Evolutionary conservation across 2,329 filamentous ascomycete species (phyloP).

Genomic region (Calonectria hongkongensis): DNA sequence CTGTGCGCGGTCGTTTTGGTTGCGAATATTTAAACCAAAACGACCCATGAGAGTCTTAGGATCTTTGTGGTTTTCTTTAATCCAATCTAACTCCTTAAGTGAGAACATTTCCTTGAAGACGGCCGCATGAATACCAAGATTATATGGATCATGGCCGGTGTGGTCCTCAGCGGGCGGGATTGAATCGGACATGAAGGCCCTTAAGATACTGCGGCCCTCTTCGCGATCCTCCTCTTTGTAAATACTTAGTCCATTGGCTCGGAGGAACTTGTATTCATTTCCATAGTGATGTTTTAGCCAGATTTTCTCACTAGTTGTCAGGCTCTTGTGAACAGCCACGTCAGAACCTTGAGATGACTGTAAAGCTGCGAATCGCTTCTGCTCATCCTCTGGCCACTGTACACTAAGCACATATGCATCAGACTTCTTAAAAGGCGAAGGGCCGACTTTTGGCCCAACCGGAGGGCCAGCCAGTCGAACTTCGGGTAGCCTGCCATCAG

Average conservation of each 20-base stretch:
- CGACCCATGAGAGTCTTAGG: not conserved
- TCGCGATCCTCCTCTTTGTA: constrained; percentile 61
- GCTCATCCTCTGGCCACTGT: constrained; percentile 6
- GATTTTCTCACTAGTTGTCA: constrained; percentile 45
- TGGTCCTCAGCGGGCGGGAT: not conserved
- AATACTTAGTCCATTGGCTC: constrained; percentile 57
- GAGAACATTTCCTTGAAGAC: not conserved
- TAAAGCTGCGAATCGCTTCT: not conserved
- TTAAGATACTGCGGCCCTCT: constrained; percentile 50
- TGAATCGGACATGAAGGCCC: not conserved
- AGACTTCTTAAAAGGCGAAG: constrained; percentile 11
- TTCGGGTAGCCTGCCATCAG: not conserved
- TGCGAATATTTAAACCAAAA: not conserved
- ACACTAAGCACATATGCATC: not conserved
- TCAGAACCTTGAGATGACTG: no score
- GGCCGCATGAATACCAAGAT: not conserved
- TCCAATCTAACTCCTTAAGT: not conserved
- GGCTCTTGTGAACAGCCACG: not conserved
- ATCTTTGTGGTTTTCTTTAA: not conserved
- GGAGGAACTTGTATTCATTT: constrained; percentile 60
- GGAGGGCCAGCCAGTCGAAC: constrained; percentile 30
- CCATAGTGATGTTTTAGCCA: constrained; percentile 60
- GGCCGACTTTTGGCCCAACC: constrained; percentile 30
- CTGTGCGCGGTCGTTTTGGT: not conserved
- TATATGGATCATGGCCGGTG: not conserved